Conservation (phyloP, 305 asterid genomes). For the Fraxinus velutina region DNA sequence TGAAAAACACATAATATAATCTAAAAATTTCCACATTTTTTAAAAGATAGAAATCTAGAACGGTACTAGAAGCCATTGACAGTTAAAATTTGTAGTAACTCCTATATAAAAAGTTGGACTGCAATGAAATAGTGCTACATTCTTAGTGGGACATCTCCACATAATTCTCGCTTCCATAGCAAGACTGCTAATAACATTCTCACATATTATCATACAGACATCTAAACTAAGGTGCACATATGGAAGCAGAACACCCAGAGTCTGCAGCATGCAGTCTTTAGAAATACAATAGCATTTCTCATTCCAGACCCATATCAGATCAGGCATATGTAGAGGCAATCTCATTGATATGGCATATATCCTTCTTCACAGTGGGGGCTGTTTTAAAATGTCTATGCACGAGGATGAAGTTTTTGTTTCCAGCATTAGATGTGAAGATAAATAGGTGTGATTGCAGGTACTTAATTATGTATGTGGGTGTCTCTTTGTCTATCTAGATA, state of each 20-base stretch:
- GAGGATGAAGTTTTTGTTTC: background rate
- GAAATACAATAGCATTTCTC: background rate
- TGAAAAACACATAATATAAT: background rate
- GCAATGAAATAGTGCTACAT: background rate
- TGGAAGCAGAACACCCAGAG: background rate
- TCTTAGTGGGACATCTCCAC: background rate
- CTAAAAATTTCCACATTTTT: background rate
- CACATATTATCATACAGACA: background rate
- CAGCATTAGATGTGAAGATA: background rate
- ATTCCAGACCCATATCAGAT: background rate
- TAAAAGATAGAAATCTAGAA: background rate
- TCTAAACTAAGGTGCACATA: background rate
- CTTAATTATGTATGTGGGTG: background rate
- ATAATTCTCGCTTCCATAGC: background rate
- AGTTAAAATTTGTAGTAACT: background rate
- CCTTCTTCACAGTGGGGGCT: background rate
- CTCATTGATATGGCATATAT: background rate
- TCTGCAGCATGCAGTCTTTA: background rate
- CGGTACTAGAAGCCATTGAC: background rate
- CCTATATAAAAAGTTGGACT: background rate
- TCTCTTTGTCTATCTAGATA: background rate
- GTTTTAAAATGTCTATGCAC: background rate
- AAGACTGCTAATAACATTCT: background rate
- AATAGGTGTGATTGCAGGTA: background rate
- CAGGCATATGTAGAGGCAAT: background rate